A percentile compares a stretch with the other conserved stretches of the same genome.
phyloP scores from a whole-genome alignment of 805 yeast species.

The Wickerhamiella brachini region DNA sequence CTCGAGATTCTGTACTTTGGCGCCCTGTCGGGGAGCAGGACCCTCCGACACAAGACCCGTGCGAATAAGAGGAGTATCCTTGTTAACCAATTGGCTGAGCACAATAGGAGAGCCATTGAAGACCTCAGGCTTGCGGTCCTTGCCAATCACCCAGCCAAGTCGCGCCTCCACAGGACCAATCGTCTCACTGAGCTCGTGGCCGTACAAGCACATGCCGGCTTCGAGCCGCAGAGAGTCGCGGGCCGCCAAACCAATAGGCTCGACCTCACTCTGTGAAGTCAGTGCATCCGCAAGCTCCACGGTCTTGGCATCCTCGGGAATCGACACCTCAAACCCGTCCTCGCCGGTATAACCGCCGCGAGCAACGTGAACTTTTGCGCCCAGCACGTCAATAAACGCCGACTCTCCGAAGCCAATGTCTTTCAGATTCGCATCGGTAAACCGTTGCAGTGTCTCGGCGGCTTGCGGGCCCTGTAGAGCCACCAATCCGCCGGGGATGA shows the following conservation, averaged over 20 bases:
- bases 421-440: constrained; percentile 44
- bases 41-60: constrained; percentile 65
- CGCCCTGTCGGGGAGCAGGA: constrained; percentile 84
- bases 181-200: constrained; percentile 71
- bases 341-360: constrained; percentile 98
- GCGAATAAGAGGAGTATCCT: constrained; percentile 41
- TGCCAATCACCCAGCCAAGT: constrained; percentile 79
- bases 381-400: constrained; percentile 31
- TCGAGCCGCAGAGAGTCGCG: constrained; percentile 90
- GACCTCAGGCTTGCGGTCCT: constrained; percentile 46
- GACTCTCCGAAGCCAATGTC: constrained; percentile 65
- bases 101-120: constrained; percentile 73
- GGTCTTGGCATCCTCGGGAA: constrained; percentile 41
- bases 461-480: constrained; percentile 94
- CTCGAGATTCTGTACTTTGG: constrained; percentile 46
- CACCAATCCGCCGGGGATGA: constrained; percentile 59
- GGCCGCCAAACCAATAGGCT: constrained; percentile 95
- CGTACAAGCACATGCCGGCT: constrained; percentile 97
- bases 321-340: constrained; percentile 90
- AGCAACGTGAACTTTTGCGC: constrained; percentile 53
- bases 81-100: constrained; percentile 55
- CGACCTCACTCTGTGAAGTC: constrained; percentile 34
- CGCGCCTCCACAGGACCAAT: constrained; percentile 83
- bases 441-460: constrained; percentile 46
- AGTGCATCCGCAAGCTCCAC: constrained; percentile 47